A percentile compares a stretch with the other conserved stretches of the same genome.
Evolutionary conservation across 2,329 filamentous ascomycete species (phyloP).

Genomic region (Diplodia seriata): DNA sequence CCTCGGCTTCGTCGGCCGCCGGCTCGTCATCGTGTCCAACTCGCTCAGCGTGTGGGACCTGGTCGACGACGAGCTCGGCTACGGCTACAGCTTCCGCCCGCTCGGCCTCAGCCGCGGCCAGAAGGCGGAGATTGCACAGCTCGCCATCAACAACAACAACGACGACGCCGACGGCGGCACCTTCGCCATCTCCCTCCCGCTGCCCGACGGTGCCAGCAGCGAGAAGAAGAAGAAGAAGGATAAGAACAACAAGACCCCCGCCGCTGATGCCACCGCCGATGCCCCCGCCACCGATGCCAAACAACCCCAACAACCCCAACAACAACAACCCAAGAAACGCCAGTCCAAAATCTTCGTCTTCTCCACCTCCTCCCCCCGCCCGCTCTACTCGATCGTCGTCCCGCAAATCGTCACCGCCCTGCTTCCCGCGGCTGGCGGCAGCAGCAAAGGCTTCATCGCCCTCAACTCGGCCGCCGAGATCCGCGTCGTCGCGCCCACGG

Average conservation of each 20-base stretch:
- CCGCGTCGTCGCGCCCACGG: slow-evolving; percentile 53
- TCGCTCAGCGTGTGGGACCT: slow-evolving; percentile 83
- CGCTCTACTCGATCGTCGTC: slow-evolving; percentile 63
- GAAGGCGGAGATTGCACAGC: slow-evolving; percentile 57
- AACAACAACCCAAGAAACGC: slow-evolving; percentile 28
- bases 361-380: slow-evolving; percentile 64
- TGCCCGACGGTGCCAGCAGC: slow-evolving; percentile 41
- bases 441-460: slow-evolving; percentile 73
- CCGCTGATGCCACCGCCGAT: slow-evolving; percentile 8
- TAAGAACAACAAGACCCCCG: not conserved
- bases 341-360: slow-evolving; percentile 68
- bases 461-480: slow-evolving; percentile 80
- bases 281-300: slow-evolving; percentile 7
- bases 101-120: slow-evolving; percentile 46
- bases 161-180: slow-evolving; percentile 42
- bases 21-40: slow-evolving; percentile 76
- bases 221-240: slow-evolving; percentile 26
- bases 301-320: slow-evolving; percentile 38
- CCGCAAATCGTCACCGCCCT: slow-evolving; percentile 70
- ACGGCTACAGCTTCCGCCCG: slow-evolving; percentile 65
- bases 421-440: slow-evolving; percentile 60
- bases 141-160: slow-evolving; percentile 71
- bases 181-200: slow-evolving; percentile 51
- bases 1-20: slow-evolving; percentile 74
- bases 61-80: slow-evolving; percentile 76